Evolutionary conservation across 352 stramenopile species (phyloP).

Genomic region (Plasmopara viticola): DNA sequence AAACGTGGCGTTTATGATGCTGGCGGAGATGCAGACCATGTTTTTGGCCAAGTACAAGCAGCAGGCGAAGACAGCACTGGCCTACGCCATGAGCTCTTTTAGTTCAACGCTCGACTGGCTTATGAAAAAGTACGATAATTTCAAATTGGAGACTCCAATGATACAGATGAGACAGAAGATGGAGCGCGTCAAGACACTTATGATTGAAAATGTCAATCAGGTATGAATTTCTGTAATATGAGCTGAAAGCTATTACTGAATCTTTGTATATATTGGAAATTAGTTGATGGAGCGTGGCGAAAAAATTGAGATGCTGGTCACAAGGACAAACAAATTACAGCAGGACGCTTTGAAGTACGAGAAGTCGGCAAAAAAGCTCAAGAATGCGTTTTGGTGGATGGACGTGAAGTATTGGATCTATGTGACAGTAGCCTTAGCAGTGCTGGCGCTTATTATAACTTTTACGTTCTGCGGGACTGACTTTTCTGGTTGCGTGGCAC

Average conservation of each 20-base stretch:
- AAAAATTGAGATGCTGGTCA: constrained; percentile 93
- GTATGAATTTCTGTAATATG: constrained; percentile 10
- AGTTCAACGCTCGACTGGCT: constrained; percentile 46
- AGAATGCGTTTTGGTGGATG: constrained; percentile 86
- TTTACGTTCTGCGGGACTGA: constrained; percentile 76
- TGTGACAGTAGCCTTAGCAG: constrained; percentile 35
- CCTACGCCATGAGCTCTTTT: constrained; percentile 67
- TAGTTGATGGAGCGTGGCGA: constrained; percentile 95
- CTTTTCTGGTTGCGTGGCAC: constrained; percentile 49
- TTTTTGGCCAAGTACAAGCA: constrained; percentile 65
- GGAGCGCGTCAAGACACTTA: constrained; percentile 96
- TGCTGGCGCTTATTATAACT: constrained; percentile 57
- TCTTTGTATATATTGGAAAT: not conserved
- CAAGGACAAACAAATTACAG: constrained; percentile 89
- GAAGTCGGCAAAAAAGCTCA: constrained; percentile 88
- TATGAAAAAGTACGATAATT: constrained; percentile 85
- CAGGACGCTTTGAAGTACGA: constrained; percentile 97
- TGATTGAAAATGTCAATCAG: constrained; percentile 98
- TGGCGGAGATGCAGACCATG: constrained; percentile 52
- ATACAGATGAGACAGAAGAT: constrained; percentile 91
- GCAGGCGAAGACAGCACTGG: constrained; percentile 57
- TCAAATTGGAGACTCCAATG: constrained; percentile 71
- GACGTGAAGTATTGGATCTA: constrained; percentile 80
- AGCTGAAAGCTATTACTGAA: not conserved
- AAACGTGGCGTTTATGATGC: constrained; percentile 68